Evolutionary conservation across 108 stramenopile species (phyloP), one percentile per base, ranked within the genome.

Genomic region (Conticribra guillardii): DNA sequence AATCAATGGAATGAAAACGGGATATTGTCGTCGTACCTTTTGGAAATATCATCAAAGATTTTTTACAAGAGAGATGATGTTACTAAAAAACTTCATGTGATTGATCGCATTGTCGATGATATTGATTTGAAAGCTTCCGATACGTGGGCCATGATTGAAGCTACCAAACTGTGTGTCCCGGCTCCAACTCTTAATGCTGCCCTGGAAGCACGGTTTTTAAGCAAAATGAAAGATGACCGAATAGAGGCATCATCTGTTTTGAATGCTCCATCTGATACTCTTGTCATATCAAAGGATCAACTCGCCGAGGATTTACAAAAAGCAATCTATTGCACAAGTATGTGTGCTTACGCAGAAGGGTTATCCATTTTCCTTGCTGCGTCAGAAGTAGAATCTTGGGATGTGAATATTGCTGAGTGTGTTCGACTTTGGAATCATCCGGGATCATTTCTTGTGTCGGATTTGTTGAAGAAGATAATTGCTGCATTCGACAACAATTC

Each of bases 311-410:
- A 97, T 48, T 67, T 96, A 7, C 76, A 86, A 60, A 81, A 86
- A 23, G 96, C 97, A 24, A 86, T 98, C 14, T 94, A 92, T 76
- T 91, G 90, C 54, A 75, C 94, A 53, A 96, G 94, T 76, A 82
- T 97, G 58, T 96, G 91, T 82, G 89, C 88, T 8, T 96, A 95
- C 64, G 95, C 97, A 15, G 96, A 98, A 78, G 96, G 94, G 37
- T 76, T 98, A 69, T 80, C 87, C 59, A 67, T 98, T 44, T 95
- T 98, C 77, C 69, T 74, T 47, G 83, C 82, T 4, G 96, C 96
- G 21, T 89, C 93, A 0, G 83, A 93, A 41, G 71, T 84, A 33
- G 73, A 82, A 52, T 69, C 72, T n/a, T 98, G 97, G 97, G 66
- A 85, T 55, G 85, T 94, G 3, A 79, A 96, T 68, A 82, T 95